Percentiles rank a stretch among this genome's conserved stretches.
These are phyloP conservation scores for Raddia guianensis DNA, from an alignment of 176 grass and related monocot species.

Conservation along the genomic window DNA sequence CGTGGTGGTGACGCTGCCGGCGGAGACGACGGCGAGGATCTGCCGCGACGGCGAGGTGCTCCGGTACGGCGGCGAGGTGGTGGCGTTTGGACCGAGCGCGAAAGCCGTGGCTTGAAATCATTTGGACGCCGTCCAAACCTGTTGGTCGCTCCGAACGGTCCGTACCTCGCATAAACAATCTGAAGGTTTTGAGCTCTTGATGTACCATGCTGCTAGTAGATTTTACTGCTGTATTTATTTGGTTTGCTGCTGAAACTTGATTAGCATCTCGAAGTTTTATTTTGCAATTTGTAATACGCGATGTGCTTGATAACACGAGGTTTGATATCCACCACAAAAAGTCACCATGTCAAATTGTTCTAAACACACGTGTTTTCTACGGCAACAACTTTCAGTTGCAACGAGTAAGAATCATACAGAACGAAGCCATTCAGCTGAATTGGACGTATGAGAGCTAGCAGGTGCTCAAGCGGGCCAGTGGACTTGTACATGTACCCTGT, in stretches of 20 bases:
- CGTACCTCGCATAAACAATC: not conserved
- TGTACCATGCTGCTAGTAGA: not conserved
- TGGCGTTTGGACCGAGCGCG: constrained; percentile 52
- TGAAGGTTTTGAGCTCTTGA: not conserved
- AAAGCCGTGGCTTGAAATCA: not conserved
- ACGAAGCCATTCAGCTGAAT: too few species aligned
- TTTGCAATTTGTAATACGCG: not conserved
- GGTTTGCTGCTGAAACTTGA: not conserved
- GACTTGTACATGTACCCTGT: too few species aligned
- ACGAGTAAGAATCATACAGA: too few species aligned
- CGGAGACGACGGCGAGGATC: constrained; percentile 46
- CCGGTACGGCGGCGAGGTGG: constrained; percentile 52
- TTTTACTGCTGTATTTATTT: not conserved
- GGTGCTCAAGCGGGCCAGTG: too few species aligned
- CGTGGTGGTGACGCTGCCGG: constrained; percentile 72
- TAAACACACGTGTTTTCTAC: too few species aligned
- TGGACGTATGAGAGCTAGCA: too few species aligned
- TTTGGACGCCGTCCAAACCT: not conserved
- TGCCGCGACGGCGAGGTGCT: constrained; percentile 62
- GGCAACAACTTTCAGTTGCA: too few species aligned
- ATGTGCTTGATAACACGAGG: too few species aligned
- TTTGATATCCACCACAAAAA: too few species aligned
- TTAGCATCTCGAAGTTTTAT: not conserved
- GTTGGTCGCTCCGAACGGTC: too few species aligned
- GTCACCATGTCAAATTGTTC: too few species aligned